Evolutionary conservation across 2,329 filamentous ascomycete genomes (phyloP), one percentile per base, ranked within the genome.

Genomic region (Monosporascus ibericus): DNA sequence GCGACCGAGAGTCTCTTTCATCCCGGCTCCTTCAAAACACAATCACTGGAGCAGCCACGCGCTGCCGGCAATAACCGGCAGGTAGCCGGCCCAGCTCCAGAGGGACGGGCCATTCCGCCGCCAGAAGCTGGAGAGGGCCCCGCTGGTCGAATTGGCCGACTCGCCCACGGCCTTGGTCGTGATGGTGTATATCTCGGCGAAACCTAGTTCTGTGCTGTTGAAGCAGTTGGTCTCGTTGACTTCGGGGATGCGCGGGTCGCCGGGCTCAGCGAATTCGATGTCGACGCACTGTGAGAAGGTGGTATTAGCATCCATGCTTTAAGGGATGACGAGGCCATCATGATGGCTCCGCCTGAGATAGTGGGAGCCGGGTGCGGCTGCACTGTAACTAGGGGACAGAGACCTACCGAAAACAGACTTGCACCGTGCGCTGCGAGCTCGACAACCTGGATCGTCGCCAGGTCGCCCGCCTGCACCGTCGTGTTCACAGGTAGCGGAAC

Each of bases 211-310:
- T 9, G 27, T 30, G 27, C 27, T 30, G 27, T 30, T 30, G 27
- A 30, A 91, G 78, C 92, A 97, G 72, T 96, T 96, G 15, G 82
- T 79, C 54, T 78, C 75, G 66, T 88, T 95, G 59, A 96, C 88
- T 60, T 86, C 76, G 52, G 75, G 75, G 48, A 95, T 84, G 46
- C 72, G 73, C 39, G 71, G 57, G 66, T 95, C 87, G 63, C 83
- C 74, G 24, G 88, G 88, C 1, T 91, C 88, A 47, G 86, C 89
- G 62, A 97, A 95, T 47, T 87, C 92, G 63, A 97, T 95, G 66
- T 97, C 92, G 61, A 95, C 92, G 67, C 94, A 97, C 90, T 96
- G 22, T 2, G 46, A 4, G n/a, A 17, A 9, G 11, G 30, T 34
- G 30, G 30, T 5, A 34, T 34, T 34, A 34, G 11, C 30, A 14